Evolutionary conservation across 345 rosid species (phyloP).

Genomic region (Eucalyptus pauciflora): DNA sequence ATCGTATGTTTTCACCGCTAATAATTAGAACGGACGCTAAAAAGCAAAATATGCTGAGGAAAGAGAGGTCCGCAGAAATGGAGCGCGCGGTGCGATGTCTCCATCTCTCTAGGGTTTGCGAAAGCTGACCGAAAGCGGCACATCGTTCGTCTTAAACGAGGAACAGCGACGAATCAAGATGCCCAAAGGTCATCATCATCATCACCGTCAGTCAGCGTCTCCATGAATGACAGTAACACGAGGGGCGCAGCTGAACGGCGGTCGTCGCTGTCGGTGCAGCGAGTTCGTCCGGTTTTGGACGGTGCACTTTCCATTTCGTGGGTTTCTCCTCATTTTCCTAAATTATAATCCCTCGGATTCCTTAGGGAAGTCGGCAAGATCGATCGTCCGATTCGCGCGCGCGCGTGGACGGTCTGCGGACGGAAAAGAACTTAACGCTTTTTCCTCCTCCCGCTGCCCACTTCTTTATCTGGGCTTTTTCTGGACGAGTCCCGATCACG

Average conservation of each 20-base stretch:
- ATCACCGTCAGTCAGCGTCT: not conserved
- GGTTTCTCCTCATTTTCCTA: not conserved
- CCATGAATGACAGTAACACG: not conserved
- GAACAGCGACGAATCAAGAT: not conserved
- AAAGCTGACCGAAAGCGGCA: not conserved
- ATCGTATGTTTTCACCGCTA: not conserved
- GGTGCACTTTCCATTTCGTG: not conserved
- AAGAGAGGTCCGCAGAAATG: not conserved
- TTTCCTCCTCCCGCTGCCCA: not conserved
- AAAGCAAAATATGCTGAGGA: not conserved
- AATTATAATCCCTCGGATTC: not conserved
- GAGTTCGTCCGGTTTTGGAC: not conserved
- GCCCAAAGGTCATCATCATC: not conserved
- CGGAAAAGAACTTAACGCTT: not conserved
- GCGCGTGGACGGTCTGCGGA: not conserved
- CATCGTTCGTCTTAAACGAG: not conserved
- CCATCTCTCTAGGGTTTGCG: not conserved
- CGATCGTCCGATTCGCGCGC: not conserved
- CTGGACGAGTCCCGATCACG: not conserved
- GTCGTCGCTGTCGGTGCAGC: not conserved
- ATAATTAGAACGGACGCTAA: not conserved
- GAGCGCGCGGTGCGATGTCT: not conserved
- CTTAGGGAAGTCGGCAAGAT: not conserved
- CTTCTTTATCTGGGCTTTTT: not conserved
- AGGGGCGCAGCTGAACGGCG: not conserved